Evolutionary conservation across 768 basidiomycete genomes (phyloP).

Genomic region (Melanogaster broomeanus): DNA sequence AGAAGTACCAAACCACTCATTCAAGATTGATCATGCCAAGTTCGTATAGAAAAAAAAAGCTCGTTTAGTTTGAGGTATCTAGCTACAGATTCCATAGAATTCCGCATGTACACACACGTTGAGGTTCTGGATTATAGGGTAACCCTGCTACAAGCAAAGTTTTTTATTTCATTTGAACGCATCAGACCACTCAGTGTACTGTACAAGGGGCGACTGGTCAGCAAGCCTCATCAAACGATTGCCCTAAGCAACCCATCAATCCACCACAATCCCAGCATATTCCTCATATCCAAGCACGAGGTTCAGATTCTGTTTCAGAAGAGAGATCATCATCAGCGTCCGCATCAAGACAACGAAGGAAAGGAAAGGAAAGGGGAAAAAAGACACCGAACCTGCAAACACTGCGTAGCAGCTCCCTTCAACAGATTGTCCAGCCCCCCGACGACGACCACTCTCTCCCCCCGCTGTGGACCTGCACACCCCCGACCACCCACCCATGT

Average conservation of each 20-base stretch:
- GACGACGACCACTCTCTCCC: constrained; percentile 92
- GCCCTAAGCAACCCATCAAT: constrained; percentile 9
- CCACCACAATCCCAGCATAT: constrained; percentile 69
- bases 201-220: neutral
- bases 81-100: too few relatives aligned
- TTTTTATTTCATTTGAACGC: neutral
- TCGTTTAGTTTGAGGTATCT: too few relatives aligned
- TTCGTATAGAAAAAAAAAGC: too few relatives aligned
- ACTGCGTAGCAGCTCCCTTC: constrained; percentile 99
- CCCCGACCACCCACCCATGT: constrained; percentile 91
- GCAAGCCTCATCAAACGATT: too few relatives aligned
- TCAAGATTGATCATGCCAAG: too few relatives aligned
- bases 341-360: neutral
- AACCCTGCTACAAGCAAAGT: too few relatives aligned
- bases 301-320: constrained; percentile 76
- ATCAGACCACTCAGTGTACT: neutral
- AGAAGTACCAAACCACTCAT: too few relatives aligned
- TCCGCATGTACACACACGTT: too few relatives aligned
- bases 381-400: constrained; percentile 77
- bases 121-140: too few relatives aligned
- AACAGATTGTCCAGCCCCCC: constrained; percentile 95
- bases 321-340: neutral
- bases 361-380: neutral
- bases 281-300: constrained; percentile 87
- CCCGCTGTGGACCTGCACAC: constrained; percentile 88